phyloP scores from a whole-genome alignment of 2,329 filamentous ascomycete species.

The Zymoseptoria pseudotritici region DNA sequence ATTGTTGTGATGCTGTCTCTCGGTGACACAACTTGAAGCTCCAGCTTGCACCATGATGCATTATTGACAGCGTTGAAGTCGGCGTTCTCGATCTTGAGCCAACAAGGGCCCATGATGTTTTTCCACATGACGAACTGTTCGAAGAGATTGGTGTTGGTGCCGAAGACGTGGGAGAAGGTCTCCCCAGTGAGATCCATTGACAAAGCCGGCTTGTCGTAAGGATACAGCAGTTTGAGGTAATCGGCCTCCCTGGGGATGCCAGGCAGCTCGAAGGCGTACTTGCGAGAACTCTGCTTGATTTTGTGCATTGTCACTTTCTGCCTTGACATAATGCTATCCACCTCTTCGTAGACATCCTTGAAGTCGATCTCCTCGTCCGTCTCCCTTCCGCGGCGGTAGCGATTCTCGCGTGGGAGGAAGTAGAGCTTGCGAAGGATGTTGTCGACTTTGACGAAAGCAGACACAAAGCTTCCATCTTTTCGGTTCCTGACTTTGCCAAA shows the following conservation, averaged over 20 bases:
- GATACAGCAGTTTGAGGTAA: constrained; percentile 93
- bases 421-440: constrained; percentile 88
- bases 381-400: constrained; percentile 53
- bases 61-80: constrained; percentile 82
- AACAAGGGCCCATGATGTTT: constrained; percentile 97
- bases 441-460: constrained; percentile 93
- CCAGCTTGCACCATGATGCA: constrained; percentile 93
- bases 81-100: constrained; percentile 82
- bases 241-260: constrained; percentile 81
- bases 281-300: constrained; percentile 80
- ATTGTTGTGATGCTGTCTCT: constrained; percentile 60
- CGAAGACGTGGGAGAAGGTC: constrained; percentile 91
- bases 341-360: constrained; percentile 82
- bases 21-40: constrained; percentile 74
- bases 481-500: constrained; percentile 96
- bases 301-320: constrained; percentile 84
- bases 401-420: constrained; percentile 73
- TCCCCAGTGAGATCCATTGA: constrained; percentile 67
- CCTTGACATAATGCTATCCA: constrained; percentile 79
- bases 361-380: constrained; percentile 76
- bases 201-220: constrained; percentile 74
- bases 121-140: constrained; percentile 99
- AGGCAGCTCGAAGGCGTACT: constrained; percentile 90
- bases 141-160: constrained; percentile 85
- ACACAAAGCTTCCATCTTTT: constrained; percentile 68